Percentiles rank a stretch among this genome's conserved stretches.
Conservation (phyloP, 1,284 basidiomycete species). For the Heterobasidion annosum region DNA sequence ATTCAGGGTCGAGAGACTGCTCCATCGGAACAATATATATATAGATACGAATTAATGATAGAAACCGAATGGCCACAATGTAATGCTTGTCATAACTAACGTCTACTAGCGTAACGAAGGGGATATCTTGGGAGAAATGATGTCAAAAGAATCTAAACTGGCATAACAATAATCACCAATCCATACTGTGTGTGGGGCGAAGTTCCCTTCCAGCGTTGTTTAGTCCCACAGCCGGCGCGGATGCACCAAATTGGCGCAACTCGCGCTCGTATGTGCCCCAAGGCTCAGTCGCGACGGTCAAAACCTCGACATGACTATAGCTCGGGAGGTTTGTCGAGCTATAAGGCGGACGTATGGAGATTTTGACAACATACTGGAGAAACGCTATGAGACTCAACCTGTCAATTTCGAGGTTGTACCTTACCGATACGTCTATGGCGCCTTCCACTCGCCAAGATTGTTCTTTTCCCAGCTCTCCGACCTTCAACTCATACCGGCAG, state of each 20-base stretch:
- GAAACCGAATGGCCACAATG: too few species aligned
- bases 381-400: slow-evolving; percentile 3
- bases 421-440: slow-evolving; percentile 18
- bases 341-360: slow-evolving; percentile 25
- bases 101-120: too few species aligned
- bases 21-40: too few species aligned
- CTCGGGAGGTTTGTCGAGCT: slow-evolving; percentile 24
- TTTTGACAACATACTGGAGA: slow-evolving; percentile 29
- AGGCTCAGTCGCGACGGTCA: slow-evolving; percentile 33
- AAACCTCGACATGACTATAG: slow-evolving; percentile 27
- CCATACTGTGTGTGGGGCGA: not conserved
- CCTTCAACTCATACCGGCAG: slow-evolving; percentile 17
- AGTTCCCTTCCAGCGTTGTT: slow-evolving; percentile 11
- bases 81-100: too few species aligned
- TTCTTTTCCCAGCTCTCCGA: slow-evolving; percentile 19
- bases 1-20: too few species aligned
- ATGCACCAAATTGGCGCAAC: slow-evolving; percentile 25
- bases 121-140: too few species aligned
- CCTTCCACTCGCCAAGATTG: slow-evolving; percentile 19
- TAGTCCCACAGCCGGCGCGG: slow-evolving; percentile 33
- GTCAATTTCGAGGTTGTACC: slow-evolving; percentile 3
- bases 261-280: slow-evolving; percentile 32
- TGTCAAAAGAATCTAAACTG: too few species aligned
- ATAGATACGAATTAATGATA: too few species aligned
- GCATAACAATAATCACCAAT: not conserved